Evolutionary conservation across 1,139 yeast species (phyloP).

Genomic region (Sugiyamaella japonica): DNA sequence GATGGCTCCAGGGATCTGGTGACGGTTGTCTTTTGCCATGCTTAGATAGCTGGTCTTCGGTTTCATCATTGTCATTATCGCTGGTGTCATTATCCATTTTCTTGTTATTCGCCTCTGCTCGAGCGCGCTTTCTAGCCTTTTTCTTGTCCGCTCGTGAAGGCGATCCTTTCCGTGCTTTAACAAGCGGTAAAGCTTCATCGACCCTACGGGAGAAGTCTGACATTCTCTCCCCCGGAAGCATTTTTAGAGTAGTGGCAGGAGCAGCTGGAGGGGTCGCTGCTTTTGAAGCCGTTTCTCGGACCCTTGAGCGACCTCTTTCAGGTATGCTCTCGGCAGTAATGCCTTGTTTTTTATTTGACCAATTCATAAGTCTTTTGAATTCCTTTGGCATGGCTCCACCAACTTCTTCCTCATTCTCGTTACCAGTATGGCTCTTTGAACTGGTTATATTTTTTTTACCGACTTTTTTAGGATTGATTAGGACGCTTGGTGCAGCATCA

Average conservation of each 20-base stretch:
- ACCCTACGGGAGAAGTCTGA: conserved; percentile 43
- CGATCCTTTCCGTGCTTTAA: conserved; percentile 34
- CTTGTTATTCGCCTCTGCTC: conserved; percentile 22
- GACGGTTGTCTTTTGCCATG: conserved; percentile 36
- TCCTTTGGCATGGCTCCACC: conserved; percentile 39
- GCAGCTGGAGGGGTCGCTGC: background rate
- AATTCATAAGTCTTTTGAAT: conserved; percentile 36
- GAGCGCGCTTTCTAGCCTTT: conserved; percentile 30
- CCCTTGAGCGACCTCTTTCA: conserved; percentile 10
- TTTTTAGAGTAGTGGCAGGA: conserved; percentile 23
- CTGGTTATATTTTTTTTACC: conserved; percentile 19
- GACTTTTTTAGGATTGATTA: conserved; percentile 24
- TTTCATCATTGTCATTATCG: conserved; percentile 29
- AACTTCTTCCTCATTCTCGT: conserved; percentile 26
- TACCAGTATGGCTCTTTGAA: conserved; percentile 6
- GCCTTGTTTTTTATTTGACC: conserved; percentile 26
- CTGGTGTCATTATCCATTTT: conserved; percentile 26
- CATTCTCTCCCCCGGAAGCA: conserved; percentile 41
- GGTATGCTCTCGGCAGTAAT: conserved; percentile 11
- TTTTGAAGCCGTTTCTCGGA: background rate
- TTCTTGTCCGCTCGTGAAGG: conserved; percentile 34
- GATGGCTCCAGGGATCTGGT: conserved; percentile 45
- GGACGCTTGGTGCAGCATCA: conserved; percentile 31
- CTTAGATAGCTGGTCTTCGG: conserved; percentile 30
- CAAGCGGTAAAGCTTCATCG: conserved; percentile 43